Conservation (phyloP, 208 protist genomes). For the Naegleria gruberi region DNA sequence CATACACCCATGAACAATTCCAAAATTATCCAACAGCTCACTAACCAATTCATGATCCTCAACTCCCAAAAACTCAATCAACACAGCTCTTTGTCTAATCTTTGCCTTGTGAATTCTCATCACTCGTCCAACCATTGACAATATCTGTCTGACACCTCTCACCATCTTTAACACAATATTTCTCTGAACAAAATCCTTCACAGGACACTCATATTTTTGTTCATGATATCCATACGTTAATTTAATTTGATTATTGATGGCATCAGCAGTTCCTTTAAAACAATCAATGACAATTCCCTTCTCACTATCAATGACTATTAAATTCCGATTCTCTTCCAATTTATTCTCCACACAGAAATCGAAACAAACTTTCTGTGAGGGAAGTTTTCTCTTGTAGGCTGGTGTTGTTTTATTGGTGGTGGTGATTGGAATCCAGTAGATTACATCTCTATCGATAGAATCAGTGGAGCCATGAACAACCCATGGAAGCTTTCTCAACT, state of each 20-base stretch:
- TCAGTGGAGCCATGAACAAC: slow-evolving; percentile 1
- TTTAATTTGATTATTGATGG: slow-evolving; percentile 14
- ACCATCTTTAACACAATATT: slow-evolving; percentile 7
- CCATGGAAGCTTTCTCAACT: not conserved
- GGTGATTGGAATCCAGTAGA: not conserved
- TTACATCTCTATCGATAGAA: slow-evolving; percentile 10
- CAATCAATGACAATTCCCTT: not conserved
- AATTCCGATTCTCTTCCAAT: not conserved
- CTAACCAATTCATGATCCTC: not conserved
- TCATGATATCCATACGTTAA: not conserved
- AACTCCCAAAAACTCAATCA: not conserved
- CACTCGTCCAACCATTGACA: not conserved
- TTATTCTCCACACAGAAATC: not conserved
- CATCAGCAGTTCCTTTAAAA: slow-evolving; percentile 8
- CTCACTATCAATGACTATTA: not conserved
- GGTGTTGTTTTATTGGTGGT: not conserved
- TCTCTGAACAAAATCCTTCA: not conserved
- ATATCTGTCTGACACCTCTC: not conserved
- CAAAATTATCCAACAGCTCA: not conserved
- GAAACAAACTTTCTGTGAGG: not conserved
- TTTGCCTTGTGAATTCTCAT: not conserved
- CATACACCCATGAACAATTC: not conserved
- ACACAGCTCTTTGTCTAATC: not conserved
- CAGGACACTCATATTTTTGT: not conserved
- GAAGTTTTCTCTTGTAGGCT: not conserved